A percentile compares a stretch with the other conserved stretches of the same genome.
Evolutionary conservation across 257 asterid genomes (phyloP).

Genomic region (Cordia subcordata): DNA sequence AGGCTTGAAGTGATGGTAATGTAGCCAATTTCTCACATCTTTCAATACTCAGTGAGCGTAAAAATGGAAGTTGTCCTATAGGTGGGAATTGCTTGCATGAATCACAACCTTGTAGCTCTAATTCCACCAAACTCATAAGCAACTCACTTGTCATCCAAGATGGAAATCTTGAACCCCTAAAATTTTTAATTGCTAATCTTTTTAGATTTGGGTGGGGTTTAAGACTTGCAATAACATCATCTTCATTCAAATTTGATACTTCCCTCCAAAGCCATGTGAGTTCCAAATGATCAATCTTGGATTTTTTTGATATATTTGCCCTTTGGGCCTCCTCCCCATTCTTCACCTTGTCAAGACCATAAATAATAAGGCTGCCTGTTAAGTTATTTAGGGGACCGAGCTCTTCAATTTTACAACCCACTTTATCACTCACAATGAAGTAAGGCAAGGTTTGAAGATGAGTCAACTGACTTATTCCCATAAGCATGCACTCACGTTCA

Average conservation of each 20-base stretch:
- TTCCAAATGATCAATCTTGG: not conserved
- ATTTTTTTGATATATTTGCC: slow-evolving; percentile 16
- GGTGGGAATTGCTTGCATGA: not conserved
- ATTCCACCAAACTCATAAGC: not conserved
- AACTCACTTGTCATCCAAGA: not conserved
- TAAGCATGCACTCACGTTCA: slow-evolving; percentile 2
- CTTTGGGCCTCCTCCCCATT: slow-evolving; percentile 15
- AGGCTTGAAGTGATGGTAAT: no score
- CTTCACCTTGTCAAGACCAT: slow-evolving; percentile 15
- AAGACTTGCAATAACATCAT: slow-evolving; percentile 5
- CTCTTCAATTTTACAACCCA: slow-evolving; percentile 18
- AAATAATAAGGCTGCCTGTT: slow-evolving; percentile 10
- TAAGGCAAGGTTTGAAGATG: slow-evolving; percentile 16
- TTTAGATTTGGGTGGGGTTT: slow-evolving; percentile 6
- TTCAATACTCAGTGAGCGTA: no score
- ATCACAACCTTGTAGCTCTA: not conserved
- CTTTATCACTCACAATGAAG: slow-evolving; percentile 5
- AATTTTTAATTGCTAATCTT: not conserved
- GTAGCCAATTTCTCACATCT: no score
- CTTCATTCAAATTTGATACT: not conserved
- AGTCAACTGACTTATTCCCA: slow-evolving; percentile 13
- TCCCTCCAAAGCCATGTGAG: not conserved
- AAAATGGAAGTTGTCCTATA: not conserved
- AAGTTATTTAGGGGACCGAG: slow-evolving; percentile 18
- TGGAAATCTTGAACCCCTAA: slow-evolving; percentile 1